Conservation (phyloP, 106 monocot genomes). For the Platanthera zijinensis region DNA sequence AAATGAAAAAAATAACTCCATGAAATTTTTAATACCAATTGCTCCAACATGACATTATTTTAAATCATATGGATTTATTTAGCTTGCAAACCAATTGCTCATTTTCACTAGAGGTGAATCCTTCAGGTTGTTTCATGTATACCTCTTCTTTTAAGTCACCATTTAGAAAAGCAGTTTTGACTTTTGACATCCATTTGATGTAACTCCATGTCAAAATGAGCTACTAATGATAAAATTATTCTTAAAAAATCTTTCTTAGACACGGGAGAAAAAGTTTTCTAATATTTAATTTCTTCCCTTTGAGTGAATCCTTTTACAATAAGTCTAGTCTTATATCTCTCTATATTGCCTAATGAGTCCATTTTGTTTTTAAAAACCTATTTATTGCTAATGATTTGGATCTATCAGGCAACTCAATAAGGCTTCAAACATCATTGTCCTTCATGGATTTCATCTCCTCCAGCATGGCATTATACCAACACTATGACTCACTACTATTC, state of each 20-base stretch:
- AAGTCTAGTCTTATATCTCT: background rate
- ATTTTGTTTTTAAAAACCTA: background rate
- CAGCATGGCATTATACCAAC: background rate
- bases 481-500: background rate
- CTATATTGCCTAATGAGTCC: background rate
- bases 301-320: conserved; percentile 2
- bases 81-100: background rate
- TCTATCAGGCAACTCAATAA: background rate
- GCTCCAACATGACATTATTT: background rate
- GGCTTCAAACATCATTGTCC: background rate
- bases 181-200: conserved; percentile 5
- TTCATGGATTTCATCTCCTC: background rate
- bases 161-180: conserved; percentile 4
- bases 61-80: background rate
- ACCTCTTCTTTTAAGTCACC: too few relatives aligned
- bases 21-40: background rate
- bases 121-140: background rate
- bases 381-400: background rate
- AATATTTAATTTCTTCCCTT: background rate
- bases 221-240: background rate
- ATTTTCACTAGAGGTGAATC: background rate
- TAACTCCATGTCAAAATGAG: background rate
- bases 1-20: background rate
- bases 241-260: conserved; percentile 2
- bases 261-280: background rate